Base-by-base conservation (phyloP, 495 filamentous ascomycete genomes). In the Clohesyomyces aquaticus region DNA sequence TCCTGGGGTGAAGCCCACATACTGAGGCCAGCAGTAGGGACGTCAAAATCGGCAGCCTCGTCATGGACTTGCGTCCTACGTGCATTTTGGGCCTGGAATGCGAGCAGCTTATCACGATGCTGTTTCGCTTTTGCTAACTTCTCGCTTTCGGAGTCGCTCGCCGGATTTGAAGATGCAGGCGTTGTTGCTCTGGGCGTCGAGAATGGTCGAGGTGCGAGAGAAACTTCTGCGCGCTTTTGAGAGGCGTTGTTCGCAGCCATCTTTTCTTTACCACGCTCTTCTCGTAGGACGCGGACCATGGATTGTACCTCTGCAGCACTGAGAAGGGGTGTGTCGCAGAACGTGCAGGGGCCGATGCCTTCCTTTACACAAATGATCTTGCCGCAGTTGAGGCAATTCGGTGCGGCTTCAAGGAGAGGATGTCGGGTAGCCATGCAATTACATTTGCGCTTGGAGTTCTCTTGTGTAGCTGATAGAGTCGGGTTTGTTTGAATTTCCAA, bases 351-450 rank as follows among this genome's bases (percentile, higher is more conserved):
- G 0, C 93, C 94, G 2, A 96, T 80, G 0, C 94, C 94, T 71
- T 98, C 91, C 68, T 95, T 90, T 12, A 96, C 85, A 74, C 94
- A 98, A 55, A 98, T 87, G n/a, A 98, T 91, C 75, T 98, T 96
- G 55, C 94, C 94, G 72, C 94, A 98, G 65, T 83, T 86, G 19
- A 94, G 78, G 66, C 94, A 98, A 72, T 98, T 98, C 2, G 95
- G 94, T 0, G 92, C 90, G 0, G 93, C 90, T 10, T 82, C 82
- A 11, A 96, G 86, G 10, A 96, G 79, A 3, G 95, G 89, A 69
- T 98, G 94, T 1, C 90, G 82, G 2, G 88, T 81, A 0, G 88
- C 94, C 62, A 91, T 89, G 77, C 94, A 98, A 69, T 85, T 87
- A 73, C 94, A 98, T 38, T 87, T 83, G 12, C 82, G 75, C 47